These are phyloP conservation scores for Leccinellum luteum DNA, from an alignment of 768 basidiomycete species.

Conservation along the genomic window DNA sequence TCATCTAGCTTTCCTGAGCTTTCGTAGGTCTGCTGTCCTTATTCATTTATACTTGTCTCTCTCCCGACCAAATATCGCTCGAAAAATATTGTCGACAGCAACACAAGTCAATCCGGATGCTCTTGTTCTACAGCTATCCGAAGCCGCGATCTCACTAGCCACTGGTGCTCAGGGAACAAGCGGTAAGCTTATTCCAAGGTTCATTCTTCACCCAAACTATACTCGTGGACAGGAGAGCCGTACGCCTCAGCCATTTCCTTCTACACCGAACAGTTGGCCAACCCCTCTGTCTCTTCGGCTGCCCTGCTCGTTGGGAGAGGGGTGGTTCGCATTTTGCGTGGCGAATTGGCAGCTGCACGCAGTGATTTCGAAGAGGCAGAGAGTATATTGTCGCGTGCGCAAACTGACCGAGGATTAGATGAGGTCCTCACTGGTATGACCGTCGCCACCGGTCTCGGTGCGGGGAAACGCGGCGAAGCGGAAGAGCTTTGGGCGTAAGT, in stretches of 20 bases:
- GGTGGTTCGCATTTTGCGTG: conserved; percentile 72
- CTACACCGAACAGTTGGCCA: conserved; percentile 81
- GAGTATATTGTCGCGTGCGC: conserved; percentile 43
- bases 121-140: conserved; percentile 83
- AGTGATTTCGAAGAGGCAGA: conserved; percentile 75
- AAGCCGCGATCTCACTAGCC: conserved; percentile 75
- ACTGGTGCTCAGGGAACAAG: conserved; percentile 69
- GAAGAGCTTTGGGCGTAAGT: conserved; percentile 71
- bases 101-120: conserved; percentile 89
- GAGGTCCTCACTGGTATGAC: conserved; percentile 69
- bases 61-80: conserved; percentile 81
- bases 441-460: conserved; percentile 61
- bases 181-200: conserved; percentile 30
- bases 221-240: conserved; percentile 24
- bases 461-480: conserved; percentile 54
- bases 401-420: conserved; percentile 39
- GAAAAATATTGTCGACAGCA: conserved; percentile 79
- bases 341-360: conserved; percentile 72
- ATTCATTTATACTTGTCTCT: conserved; percentile 91
- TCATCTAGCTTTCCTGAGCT: neutral
- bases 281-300: conserved; percentile 72
- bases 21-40: conserved; percentile 68
- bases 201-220: neutral
- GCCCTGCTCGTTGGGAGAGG: conserved; percentile 78
- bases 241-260: conserved; percentile 50